Evolutionary conservation across 306 rosid species (phyloP).

Genomic region (Senna tora): DNA sequence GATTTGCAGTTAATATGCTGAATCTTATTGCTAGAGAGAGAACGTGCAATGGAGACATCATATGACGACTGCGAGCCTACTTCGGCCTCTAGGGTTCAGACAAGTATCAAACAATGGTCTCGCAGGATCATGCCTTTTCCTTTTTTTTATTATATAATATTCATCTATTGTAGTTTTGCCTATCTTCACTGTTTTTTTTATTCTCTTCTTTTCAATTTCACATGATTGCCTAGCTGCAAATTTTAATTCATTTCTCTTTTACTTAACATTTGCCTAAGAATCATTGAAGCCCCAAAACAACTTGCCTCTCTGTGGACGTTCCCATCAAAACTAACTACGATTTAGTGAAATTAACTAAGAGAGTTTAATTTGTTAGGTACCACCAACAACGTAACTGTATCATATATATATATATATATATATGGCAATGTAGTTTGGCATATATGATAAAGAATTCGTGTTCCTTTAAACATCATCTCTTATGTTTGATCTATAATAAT

Average conservation of each 20-base stretch:
- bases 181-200: neutral
- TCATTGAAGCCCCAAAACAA: neutral
- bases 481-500: too few relatives aligned
- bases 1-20: conserved; percentile 53
- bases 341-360: neutral
- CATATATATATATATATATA: too few relatives aligned
- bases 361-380: conserved; percentile 36
- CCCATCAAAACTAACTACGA: conserved; percentile 21
- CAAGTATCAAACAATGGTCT: conserved; percentile 63
- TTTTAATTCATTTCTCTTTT: conserved; percentile 21
- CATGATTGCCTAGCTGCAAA: conserved; percentile 35
- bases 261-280: neutral
- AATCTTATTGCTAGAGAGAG: conserved; percentile 45
- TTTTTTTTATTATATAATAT: conserved; percentile 1
- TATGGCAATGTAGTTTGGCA: too few relatives aligned
- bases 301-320: neutral
- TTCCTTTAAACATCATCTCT: too few relatives aligned
- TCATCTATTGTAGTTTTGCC: conserved; percentile 12
- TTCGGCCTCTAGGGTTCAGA: conserved; percentile 56
- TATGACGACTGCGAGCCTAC: conserved; percentile 64
- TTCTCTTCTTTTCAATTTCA: conserved; percentile 12
- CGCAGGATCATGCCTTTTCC: conserved; percentile 30
- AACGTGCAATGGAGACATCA: conserved; percentile 60
- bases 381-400: conserved; percentile 7
- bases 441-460: too few relatives aligned